These are phyloP conservation scores for Xylariaceae sp. DNA, from an alignment of 2,329 filamentous ascomycete genomes.

Conservation along the genomic window DNA sequence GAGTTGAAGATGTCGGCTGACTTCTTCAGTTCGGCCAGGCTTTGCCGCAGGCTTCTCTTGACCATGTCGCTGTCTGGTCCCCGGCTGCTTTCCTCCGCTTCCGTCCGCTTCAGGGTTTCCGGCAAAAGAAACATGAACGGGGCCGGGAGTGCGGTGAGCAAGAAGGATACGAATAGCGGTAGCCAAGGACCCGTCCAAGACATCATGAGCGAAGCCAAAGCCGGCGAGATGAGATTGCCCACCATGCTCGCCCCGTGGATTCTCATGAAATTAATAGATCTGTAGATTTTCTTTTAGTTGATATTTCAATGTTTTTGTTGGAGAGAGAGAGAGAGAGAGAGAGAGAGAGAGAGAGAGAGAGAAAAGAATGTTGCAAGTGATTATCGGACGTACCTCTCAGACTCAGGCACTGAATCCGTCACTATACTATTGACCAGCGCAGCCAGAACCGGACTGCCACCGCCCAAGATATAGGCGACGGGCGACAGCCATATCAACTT, in stretches of 20 bases:
- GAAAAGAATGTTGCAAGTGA: background rate
- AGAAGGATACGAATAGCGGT: conserved; percentile 27
- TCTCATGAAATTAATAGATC: conserved; percentile 34
- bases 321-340: background rate
- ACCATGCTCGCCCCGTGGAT: conserved; percentile 29
- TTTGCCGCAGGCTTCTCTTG: conserved; percentile 8
- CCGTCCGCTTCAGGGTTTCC: conserved; percentile 24
- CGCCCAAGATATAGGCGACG: conserved; percentile 32
- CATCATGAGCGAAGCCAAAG: conserved; percentile 36
- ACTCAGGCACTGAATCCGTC: conserved; percentile 35
- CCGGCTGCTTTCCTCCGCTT: background rate
- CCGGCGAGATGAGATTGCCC: conserved; percentile 34
- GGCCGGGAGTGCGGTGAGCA: conserved; percentile 16
- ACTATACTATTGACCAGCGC: conserved; percentile 34
- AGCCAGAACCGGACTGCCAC: conserved; percentile 31
- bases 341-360: background rate
- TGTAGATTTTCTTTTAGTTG: conserved; percentile 12
- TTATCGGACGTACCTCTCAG: conserved; percentile 29
- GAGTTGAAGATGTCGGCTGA: conserved; percentile 21
- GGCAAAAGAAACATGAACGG: conserved; percentile 25
- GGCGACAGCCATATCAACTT: conserved; percentile 33
- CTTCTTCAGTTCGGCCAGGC: conserved; percentile 19
- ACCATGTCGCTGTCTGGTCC: background rate
- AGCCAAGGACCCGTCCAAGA: conserved; percentile 29
- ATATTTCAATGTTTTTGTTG: background rate